Conservation (phyloP, 2,329 filamentous ascomycete species). For the Clonostachys rosea region DNA sequence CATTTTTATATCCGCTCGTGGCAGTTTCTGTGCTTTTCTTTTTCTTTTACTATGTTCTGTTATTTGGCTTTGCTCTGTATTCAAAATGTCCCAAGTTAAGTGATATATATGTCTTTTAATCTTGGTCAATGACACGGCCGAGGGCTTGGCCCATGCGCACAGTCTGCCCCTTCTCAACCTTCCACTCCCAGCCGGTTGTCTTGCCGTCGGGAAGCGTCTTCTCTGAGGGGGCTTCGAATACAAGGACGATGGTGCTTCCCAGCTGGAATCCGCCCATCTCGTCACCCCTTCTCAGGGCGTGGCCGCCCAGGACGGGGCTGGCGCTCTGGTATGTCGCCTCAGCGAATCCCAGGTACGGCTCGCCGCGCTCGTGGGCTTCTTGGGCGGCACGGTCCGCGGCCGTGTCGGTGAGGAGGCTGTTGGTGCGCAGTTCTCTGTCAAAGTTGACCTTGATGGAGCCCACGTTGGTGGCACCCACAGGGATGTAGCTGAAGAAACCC, state of each 20-base stretch:
- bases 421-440: slow-evolving; percentile 88
- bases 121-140: slow-evolving; percentile 61
- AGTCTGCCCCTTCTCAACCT: slow-evolving; percentile 78
- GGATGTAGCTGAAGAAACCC: slow-evolving; percentile 95
- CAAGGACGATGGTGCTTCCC: slow-evolving; percentile 89
- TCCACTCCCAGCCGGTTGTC: slow-evolving; percentile 77
- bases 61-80: too few relatives aligned
- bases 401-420: slow-evolving; percentile 88
- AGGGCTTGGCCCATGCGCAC: slow-evolving; percentile 87
- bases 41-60: too few relatives aligned
- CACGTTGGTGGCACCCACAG: slow-evolving; percentile 95
- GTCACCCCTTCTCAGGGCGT: slow-evolving; percentile 81
- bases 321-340: slow-evolving; percentile 85
- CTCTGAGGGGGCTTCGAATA: slow-evolving; percentile 85
- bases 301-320: slow-evolving; percentile 72
- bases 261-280: slow-evolving; percentile 99
- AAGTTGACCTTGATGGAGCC: slow-evolving; percentile 97
- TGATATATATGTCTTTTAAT: slow-evolving; percentile 13
- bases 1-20: too few relatives aligned
- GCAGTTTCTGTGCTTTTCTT: too few relatives aligned
- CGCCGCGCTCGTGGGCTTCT: slow-evolving; percentile 68
- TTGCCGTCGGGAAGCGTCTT: slow-evolving; percentile 44
- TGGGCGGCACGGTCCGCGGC: slow-evolving; percentile 83
- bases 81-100: background rate
- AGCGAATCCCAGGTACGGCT: slow-evolving; percentile 84